Conservation (phyloP, 108 stramenopile genomes). For the Skeletonema marinoi region DNA sequence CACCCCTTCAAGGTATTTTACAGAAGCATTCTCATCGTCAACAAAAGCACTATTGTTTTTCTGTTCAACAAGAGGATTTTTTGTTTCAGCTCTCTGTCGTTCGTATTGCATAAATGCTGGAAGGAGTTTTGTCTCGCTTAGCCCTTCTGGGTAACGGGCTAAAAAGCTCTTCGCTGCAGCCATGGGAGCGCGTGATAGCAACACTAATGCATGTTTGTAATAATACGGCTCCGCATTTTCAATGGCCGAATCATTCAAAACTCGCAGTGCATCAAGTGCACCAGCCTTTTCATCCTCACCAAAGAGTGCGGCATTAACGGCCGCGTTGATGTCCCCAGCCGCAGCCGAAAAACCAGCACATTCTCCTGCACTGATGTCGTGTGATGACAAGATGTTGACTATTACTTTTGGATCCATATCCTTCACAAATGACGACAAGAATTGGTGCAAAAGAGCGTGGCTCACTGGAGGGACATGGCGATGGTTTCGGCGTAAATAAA, state of each 20-base stretch:
- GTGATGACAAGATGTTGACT: constrained; percentile 71
- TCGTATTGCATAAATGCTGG: constrained; percentile 86
- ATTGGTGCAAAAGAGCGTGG: constrained; percentile 58
- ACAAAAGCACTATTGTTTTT: constrained; percentile 52
- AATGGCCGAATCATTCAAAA: constrained; percentile 76
- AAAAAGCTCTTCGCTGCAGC: constrained; percentile 75
- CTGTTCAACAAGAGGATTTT: constrained; percentile 24
- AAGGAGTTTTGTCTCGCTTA: constrained; percentile 72
- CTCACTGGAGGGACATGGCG: constrained; percentile 34
- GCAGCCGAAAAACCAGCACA: constrained; percentile 75
- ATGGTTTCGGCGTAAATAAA: constrained; percentile 6
- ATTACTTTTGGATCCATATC: constrained; percentile 84
- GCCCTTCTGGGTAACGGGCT: constrained; percentile 70
- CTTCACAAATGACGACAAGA: constrained; percentile 72
- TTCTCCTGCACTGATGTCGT: constrained; percentile 80
- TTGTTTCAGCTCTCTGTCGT: constrained; percentile 40
- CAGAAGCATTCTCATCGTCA: constrained; percentile 63
- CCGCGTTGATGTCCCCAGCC: constrained; percentile 75
- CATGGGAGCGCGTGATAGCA: constrained; percentile 74
- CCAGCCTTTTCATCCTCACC: constrained; percentile 62
- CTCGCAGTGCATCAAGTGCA: constrained; percentile 68
- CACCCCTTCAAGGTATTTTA: constrained; percentile 79
- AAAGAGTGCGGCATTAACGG: constrained; percentile 72
- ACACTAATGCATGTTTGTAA: constrained; percentile 69
- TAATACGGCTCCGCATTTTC: constrained; percentile 84